Evolutionary conservation across 192 early-diverging fungal species (phyloP).

Genomic region (Linnemannia schmuckeri): DNA sequence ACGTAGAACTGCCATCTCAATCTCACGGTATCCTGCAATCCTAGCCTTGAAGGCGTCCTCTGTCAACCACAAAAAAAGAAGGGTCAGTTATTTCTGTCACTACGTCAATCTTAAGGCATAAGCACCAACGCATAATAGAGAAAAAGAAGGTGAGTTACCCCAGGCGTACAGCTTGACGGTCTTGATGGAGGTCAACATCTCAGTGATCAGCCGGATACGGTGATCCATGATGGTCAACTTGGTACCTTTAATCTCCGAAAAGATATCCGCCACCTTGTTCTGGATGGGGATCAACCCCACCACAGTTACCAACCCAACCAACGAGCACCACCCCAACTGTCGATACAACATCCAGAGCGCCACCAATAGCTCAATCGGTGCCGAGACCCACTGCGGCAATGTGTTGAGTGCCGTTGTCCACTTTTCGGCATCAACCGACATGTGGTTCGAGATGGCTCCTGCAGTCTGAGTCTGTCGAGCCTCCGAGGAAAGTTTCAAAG

Average conservation of each 20-base stretch:
- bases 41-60: conserved; percentile 34
- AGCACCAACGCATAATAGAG: not conserved
- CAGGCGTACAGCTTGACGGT: conserved; percentile 45
- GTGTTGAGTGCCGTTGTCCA: conserved; percentile 55
- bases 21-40: conserved; percentile 30
- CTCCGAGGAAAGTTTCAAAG: conserved; percentile 77
- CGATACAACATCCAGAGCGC: conserved; percentile 42
- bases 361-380: conserved; percentile 50
- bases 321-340: conserved; percentile 37
- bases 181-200: conserved; percentile 39
- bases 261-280: conserved; percentile 16
- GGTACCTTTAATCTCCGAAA: conserved; percentile 27
- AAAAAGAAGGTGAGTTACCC: conserved; percentile 26
- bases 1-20: conserved; percentile 38
- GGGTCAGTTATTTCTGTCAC: not conserved
- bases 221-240: conserved; percentile 40
- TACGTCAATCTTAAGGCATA: not conserved
- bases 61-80: not conserved
- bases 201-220: conserved; percentile 40
- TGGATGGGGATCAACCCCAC: conserved; percentile 37
- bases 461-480: conserved; percentile 28
- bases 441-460: conserved; percentile 65
- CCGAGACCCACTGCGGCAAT: conserved; percentile 57
- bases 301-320: conserved; percentile 28
- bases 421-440: conserved; percentile 76